Conservation (phyloP, 495 filamentous ascomycete genomes). For the Lasiosphaeria miniovina region DNA sequence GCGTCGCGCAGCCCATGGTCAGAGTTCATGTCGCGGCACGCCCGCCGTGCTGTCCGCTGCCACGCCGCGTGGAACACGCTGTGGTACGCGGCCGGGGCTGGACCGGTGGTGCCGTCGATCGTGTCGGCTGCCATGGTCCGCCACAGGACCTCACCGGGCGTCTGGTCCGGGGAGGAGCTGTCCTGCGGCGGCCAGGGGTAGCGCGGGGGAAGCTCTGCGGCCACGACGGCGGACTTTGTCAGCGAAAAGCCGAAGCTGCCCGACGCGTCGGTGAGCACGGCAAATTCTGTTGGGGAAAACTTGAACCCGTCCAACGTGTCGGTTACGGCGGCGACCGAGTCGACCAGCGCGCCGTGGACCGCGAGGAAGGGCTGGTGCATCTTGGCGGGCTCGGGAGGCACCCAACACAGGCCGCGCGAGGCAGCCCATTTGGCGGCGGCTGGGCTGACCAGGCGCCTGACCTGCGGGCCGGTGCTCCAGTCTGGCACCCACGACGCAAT, state of each 20-base stretch:
- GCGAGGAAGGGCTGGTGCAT: conserved; percentile 1
- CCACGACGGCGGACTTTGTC: neutral
- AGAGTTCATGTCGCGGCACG: neutral
- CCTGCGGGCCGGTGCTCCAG: neutral
- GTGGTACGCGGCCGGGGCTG: neutral
- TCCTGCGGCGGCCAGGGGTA: neutral
- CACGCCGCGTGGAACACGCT: neutral
- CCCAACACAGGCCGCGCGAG: neutral
- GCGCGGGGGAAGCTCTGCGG: neutral
- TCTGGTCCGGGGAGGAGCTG: neutral
- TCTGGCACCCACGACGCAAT: conserved; percentile 1
- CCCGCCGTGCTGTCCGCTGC: neutral
- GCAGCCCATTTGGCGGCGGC: neutral
- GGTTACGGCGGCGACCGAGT: neutral
- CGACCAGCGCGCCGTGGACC: neutral
- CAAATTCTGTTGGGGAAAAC: neutral
- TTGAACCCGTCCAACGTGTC: neutral
- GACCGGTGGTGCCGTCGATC: neutral
- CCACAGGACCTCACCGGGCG: conserved; percentile 1
- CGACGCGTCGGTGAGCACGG: neutral
- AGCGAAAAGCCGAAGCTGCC: conserved; percentile 1
- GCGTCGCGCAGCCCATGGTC: neutral
- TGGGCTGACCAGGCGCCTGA: neutral
- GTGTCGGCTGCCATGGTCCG: conserved; percentile 1
- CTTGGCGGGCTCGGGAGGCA: neutral